Percentiles rank a stretch among this genome's conserved stretches.
Evolutionary conservation across 176 grass and related monocot genomes (phyloP).

Genomic region (Lolium multiflorum): DNA sequence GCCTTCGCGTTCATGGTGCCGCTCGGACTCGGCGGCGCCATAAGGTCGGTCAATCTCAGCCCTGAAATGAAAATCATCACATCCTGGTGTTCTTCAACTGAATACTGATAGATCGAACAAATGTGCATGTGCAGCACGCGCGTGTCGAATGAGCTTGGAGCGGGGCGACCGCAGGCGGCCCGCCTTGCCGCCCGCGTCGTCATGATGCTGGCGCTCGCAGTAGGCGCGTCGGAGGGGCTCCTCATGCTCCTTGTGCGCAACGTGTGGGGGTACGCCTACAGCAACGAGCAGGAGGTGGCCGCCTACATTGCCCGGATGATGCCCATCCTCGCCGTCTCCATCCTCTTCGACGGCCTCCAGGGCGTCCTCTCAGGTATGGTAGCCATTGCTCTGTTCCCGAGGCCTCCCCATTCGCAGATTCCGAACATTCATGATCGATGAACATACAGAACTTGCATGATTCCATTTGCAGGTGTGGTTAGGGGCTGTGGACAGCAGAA

Average conservation of each 20-base stretch:
- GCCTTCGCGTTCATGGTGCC: neutral
- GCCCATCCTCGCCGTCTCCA: neutral
- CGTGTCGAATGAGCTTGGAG: neutral
- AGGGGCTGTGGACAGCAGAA: neutral
- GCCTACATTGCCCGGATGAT: neutral
- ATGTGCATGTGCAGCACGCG: neutral
- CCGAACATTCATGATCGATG: no score
- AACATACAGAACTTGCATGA: neutral
- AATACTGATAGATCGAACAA: no score
- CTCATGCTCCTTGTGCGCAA: neutral
- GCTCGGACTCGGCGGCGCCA: neutral
- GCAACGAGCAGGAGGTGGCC: neutral
- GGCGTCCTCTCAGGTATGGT: neutral
- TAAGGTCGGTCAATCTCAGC: neutral
- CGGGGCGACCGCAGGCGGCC: neutral
- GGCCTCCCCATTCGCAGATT: no score
- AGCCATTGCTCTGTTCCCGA: neutral
- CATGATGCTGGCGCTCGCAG: neutral
- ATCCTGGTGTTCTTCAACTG: no score
- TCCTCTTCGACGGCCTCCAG: neutral
- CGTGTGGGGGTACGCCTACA: constrained; percentile 6
- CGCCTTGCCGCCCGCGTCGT: neutral
- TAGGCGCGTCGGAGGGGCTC: neutral
- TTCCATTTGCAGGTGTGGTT: neutral
- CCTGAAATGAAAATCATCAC: no score